Evolutionary conservation across 1,139 yeast genomes (phyloP).

Genomic region (Suhomyces maxii): DNA sequence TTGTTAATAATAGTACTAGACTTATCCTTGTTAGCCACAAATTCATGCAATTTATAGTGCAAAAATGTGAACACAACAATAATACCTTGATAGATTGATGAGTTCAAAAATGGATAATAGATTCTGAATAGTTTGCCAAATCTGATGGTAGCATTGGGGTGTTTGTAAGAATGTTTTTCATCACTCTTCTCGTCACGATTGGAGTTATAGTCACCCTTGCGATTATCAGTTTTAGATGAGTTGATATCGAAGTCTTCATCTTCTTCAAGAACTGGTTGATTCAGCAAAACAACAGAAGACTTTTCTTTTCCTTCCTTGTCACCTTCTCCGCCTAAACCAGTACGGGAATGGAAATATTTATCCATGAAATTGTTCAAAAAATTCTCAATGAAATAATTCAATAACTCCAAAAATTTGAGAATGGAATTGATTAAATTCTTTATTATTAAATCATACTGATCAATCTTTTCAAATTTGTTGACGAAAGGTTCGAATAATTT

Average conservation of each 20-base stretch:
- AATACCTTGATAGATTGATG: constrained; percentile 53
- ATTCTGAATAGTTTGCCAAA: constrained; percentile 37
- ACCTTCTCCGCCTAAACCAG: constrained; percentile 2
- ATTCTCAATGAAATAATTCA: constrained; percentile 26
- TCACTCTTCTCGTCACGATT: background rate
- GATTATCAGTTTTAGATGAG: background rate
- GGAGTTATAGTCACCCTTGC: background rate
- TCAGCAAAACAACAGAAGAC: background rate
- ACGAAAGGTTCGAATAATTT: constrained; percentile 55
- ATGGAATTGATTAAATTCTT: constrained; percentile 39
- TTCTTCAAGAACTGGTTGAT: background rate
- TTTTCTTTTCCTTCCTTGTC: background rate
- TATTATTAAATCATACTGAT: constrained; percentile 27
- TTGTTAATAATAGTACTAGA: constrained; percentile 13
- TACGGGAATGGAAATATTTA: constrained; percentile 16
- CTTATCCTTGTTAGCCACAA: constrained; percentile 25
- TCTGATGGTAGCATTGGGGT: constrained; percentile 18
- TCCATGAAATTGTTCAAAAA: constrained; percentile 21
- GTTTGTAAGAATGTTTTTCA: background rate
- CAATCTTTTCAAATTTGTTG: constrained; percentile 35
- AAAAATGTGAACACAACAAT: constrained; percentile 51
- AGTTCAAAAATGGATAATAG: constrained; percentile 48
- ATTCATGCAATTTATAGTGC: constrained; percentile 41
- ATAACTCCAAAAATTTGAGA: constrained; percentile 37
- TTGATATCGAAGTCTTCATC: background rate